Percentiles rank a stretch among this genome's conserved stretches.
Conservation (phyloP, 2,329 filamentous ascomycete species). For the Eutypa lata region DNA sequence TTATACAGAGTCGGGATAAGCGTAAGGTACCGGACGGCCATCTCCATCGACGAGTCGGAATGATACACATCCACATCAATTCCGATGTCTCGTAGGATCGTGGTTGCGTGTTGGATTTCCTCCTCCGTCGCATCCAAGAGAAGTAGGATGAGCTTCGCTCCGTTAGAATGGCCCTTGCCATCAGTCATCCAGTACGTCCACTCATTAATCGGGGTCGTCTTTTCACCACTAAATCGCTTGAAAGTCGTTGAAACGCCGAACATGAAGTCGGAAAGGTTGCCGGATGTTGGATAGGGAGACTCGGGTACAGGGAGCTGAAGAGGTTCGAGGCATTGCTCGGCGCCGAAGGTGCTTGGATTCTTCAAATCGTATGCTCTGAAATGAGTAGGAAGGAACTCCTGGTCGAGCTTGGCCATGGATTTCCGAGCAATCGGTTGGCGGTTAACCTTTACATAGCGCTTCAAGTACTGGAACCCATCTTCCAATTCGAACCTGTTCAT, state of each 20-base stretch:
- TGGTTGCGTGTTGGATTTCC: constrained; percentile 47
- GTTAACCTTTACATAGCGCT: constrained; percentile 51
- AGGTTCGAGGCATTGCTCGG: constrained; percentile 45
- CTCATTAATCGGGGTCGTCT: constrained; percentile 52
- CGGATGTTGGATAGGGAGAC: constrained; percentile 47
- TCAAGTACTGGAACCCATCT: constrained; percentile 52
- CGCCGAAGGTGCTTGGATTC: constrained; percentile 34
- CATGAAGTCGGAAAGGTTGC: constrained; percentile 55
- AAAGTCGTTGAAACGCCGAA: constrained; percentile 60
- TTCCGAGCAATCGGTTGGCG: constrained; percentile 48
- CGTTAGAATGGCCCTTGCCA: constrained; percentile 52
- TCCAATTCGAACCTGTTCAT: constrained; percentile 45
- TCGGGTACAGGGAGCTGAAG: constrained; percentile 49
- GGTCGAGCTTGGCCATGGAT: constrained; percentile 47
- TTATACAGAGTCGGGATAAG: constrained; percentile 53
- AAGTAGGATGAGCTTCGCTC: constrained; percentile 53
- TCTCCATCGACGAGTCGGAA: constrained; percentile 50
- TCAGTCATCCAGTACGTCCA: constrained; percentile 61
- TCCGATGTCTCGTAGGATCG: constrained; percentile 43
- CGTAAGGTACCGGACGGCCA: constrained; percentile 57
- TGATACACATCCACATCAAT: constrained; percentile 57
- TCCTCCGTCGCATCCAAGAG: constrained; percentile 50
- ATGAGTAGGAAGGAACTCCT: constrained; percentile 43
- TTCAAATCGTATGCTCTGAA: constrained; percentile 48
- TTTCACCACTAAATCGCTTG: constrained; percentile 48